Evolutionary conservation across 2,329 filamentous ascomycete genomes (phyloP).

Genomic region (Fusarium concolor): DNA sequence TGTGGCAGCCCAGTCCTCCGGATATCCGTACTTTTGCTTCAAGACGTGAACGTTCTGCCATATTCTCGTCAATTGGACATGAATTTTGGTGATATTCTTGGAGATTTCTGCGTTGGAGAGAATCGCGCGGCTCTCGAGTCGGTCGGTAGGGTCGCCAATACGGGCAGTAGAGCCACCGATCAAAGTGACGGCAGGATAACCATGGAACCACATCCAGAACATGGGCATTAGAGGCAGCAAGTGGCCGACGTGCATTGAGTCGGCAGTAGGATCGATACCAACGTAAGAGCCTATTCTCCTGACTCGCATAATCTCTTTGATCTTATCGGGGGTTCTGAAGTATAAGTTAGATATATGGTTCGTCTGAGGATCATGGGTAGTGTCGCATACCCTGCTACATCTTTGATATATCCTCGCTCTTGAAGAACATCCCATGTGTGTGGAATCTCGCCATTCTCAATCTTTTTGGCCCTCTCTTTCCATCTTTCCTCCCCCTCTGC

Average conservation of each 20-base stretch:
- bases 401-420: conserved; percentile 79
- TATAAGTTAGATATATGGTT: conserved; percentile 7
- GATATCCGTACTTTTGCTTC: conserved; percentile 73
- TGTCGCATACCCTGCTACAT: conserved; percentile 74
- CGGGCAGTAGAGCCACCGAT: conserved; percentile 80
- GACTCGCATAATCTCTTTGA: conserved; percentile 72
- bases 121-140: conserved; percentile 70
- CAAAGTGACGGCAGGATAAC: conserved; percentile 74
- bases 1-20: conserved; percentile 72
- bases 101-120: conserved; percentile 64
- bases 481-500: conserved; percentile 59
- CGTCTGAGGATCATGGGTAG: background rate
- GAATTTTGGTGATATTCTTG: conserved; percentile 75
- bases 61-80: conserved; percentile 76
- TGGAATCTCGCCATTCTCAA: conserved; percentile 61
- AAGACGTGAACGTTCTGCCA: conserved; percentile 79
- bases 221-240: conserved; percentile 84
- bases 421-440: conserved; percentile 74
- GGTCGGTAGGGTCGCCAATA: conserved; percentile 82
- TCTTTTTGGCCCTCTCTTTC: conserved; percentile 59
- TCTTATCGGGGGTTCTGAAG: conserved; percentile 58
- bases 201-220: conserved; percentile 85
- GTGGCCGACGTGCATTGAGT: conserved; percentile 84
- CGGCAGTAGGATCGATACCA: conserved; percentile 84
- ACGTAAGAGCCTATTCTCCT: conserved; percentile 81